These are phyloP conservation scores for Penicillium samsonianum DNA, from an alignment of 495 filamentous ascomycete species.

Conservation along the genomic window DNA sequence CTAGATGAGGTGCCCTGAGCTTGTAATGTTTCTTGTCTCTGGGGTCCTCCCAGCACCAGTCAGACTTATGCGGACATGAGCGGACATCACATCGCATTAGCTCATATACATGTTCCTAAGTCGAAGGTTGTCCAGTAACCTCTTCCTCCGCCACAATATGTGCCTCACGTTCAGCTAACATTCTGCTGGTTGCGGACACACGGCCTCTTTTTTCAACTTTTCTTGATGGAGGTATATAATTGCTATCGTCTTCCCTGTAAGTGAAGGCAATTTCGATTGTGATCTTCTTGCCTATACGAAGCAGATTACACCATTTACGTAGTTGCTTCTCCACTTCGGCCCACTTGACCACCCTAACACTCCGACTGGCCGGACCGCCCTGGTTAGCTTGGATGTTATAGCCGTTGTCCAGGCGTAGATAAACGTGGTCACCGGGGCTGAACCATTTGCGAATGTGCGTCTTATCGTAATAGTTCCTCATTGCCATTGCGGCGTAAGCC, in stretches of 20 bases:
- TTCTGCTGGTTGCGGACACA: constrained; percentile 21
- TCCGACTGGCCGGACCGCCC: no score
- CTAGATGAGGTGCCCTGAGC: constrained; percentile 3
- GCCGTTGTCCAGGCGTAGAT: no score
- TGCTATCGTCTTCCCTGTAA: constrained; percentile 17
- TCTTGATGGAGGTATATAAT: background rate
- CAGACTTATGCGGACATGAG: constrained; percentile 16
- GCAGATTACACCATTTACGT: constrained; percentile 19
- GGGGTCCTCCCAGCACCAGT: constrained; percentile 25
- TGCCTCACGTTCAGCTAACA: constrained; percentile 19
- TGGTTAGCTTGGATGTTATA: no score
- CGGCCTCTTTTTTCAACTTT: constrained; percentile 16
- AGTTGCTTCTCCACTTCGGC: constrained; percentile 23
- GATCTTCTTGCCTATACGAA: constrained; percentile 20
- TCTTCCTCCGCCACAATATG: constrained; percentile 20
- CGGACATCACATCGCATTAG: constrained; percentile 12
- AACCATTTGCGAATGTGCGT: no score
- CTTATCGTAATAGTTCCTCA: no score
- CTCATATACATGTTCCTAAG: constrained; percentile 12
- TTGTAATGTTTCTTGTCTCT: constrained; percentile 22
- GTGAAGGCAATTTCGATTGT: constrained; percentile 13
- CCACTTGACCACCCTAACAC: background rate
- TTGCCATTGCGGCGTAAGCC: no score
- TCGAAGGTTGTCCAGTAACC: constrained; percentile 9
- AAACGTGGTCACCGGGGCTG: no score